Base-by-base conservation (phyloP, 331 rosid species). In the Cydonia oblonga region DNA sequence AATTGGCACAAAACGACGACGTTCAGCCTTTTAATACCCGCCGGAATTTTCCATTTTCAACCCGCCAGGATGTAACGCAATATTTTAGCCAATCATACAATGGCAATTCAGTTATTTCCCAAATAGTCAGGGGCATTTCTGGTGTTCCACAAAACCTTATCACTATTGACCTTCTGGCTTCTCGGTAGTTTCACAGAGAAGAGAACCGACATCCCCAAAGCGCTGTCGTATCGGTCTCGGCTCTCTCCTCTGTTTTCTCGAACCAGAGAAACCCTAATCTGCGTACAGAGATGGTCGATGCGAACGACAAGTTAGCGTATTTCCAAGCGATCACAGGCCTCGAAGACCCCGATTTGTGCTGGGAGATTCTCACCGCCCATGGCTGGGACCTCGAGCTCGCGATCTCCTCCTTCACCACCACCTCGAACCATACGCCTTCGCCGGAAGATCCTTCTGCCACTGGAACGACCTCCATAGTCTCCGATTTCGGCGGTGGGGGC, bases 351-450 rank as follows among this genome's bases (percentile, higher is more conserved):
- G 97, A 91, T 38, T 86, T 95, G 82, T 95, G 97, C 83, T 83
- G 81, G 0, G 93, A 95, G 71, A 91, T 95, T 76, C 96, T 95
- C 32, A 86, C 86, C 38, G 97, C 97, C 11, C 96, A 95, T 69
- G 84, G 80, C 63, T 95, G 99, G 99, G 96, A 95, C 93, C 93
- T 95, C 22, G 97, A 95, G 81, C 96, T 79, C 65, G 99, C 99
- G 61, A 81, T 95, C 84, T 95, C 99, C 23, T 81, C 96, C 49
- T 80, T 87, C 81, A 90, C 97, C 64, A 23, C 86, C 67, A 32
- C 84, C 51, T 5, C 86, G 3, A 29, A 70, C 30, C 25, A 80
- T 72, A 1, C 69, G 6, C 30, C 64, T 16, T 54, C 73, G 6
- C 53, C 73, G 19, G 75, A 44, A 35, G 28, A 49, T 29, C 61